These are phyloP conservation scores for Hevea brasiliensis DNA, from an alignment of 345 rosid genomes.

Conservation along the genomic window DNA sequence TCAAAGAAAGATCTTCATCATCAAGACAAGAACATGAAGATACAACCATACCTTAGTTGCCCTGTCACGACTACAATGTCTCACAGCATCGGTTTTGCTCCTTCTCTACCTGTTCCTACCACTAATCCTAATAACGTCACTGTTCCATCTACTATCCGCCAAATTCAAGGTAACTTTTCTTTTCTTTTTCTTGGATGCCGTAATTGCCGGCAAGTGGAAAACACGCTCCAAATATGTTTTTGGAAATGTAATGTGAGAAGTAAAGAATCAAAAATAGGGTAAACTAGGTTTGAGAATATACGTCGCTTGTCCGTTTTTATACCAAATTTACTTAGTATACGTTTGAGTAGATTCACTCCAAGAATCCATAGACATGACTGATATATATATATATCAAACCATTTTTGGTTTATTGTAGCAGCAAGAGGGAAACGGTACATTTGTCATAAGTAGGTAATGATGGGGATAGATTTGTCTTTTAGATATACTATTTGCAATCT, in stretches of 20 bases:
- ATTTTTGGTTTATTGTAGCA: not conserved
- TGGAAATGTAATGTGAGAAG: not conserved
- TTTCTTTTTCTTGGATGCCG: not conserved
- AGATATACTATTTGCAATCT: slow-evolving; percentile 22
- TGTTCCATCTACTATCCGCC: slow-evolving; percentile 44
- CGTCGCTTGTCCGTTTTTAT: slow-evolving; percentile 5
- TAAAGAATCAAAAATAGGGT: slow-evolving; percentile 9
- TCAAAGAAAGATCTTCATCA: slow-evolving; percentile 35
- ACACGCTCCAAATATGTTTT: not conserved
- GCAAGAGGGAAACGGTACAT: not conserved
- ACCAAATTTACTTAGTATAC: not conserved
- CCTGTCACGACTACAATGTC: slow-evolving; percentile 25
- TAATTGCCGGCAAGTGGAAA: not conserved
- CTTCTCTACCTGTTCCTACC: slow-evolving; percentile 21
- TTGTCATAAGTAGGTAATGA: not conserved
- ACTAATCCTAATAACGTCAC: slow-evolving; percentile 25
- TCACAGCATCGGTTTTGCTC: slow-evolving; percentile 24
- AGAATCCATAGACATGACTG: not conserved
- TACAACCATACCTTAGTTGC: slow-evolving; percentile 42
- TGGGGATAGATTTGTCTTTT: slow-evolving; percentile 14
- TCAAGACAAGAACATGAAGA: slow-evolving; percentile 41
- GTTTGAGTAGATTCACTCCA: not conserved
- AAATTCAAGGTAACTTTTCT: slow-evolving; percentile 43
- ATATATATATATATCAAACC: not conserved
- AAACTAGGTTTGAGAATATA: slow-evolving; percentile 18